Evolutionary conservation across 2,329 filamentous ascomycete genomes (phyloP), one percentile per base, ranked within the genome.

Genomic region (Aspergillus clavatus): DNA sequence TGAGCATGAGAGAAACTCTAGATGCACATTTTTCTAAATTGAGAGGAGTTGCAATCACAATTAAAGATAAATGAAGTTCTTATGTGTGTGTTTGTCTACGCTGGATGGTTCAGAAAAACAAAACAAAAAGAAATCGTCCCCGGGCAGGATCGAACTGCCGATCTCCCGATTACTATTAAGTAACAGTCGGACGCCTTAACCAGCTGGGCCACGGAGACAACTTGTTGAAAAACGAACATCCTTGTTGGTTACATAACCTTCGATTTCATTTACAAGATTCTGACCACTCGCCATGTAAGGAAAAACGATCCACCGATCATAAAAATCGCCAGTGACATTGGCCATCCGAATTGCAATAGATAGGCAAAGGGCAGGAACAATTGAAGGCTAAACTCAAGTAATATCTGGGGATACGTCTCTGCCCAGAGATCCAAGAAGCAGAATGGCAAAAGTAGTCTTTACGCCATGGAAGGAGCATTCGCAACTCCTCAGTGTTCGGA

Each of bases 391-490:
- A 2, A 21, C 12, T 11, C 14, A 26, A 37, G 22, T 16, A 35
- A 36, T 23, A 42, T 16, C 22, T 31, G 27, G 2, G 5, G 14
- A 27, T 35, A 26, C 18, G 18, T 10, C 8, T 21, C 24, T 18
- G 22, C 31, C 21, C 29, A 29, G 12, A 41, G 10, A 39, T 1
- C 5, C 35, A 5, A 16, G 24, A 12, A 24, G 18, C 3, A 50
- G 37, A 48, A 71, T 72, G 69, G 61, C 69, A 10, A 70, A 65
- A 46, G 55, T 71, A 27, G 55, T 63, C 22, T 69, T 72, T 45
- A 71, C 69, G 5, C 65, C 69, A 23, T 72, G 69, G 69, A 71
- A 70, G 48, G 56, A 61, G 11, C 55, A 60, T 27, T 60, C 62
- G 3, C 60, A 70, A 43, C 56, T 72, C 38, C 51, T 69, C 23